Conservation (phyloP, 2,329 filamentous ascomycete genomes). For the Aspergillus ruber region DNA sequence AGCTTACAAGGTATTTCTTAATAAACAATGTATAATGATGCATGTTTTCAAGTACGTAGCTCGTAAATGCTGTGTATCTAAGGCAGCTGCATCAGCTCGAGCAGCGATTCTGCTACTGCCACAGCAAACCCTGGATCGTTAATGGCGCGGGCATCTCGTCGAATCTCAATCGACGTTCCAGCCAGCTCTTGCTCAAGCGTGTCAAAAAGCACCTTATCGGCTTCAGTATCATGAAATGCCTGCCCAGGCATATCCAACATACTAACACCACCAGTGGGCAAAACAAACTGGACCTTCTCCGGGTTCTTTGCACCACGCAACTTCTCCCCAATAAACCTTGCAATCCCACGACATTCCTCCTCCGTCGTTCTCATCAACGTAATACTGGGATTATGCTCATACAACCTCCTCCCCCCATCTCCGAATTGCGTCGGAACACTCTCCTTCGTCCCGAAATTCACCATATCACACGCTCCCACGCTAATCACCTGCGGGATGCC, state of each 20-base stretch:
- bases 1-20: conserved; percentile 12
- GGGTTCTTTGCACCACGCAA: conserved; percentile 39
- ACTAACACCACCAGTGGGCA: conserved; percentile 58
- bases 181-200: conserved; percentile 45
- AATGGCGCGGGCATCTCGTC: conserved; percentile 38
- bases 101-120: conserved; percentile 13
- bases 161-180: conserved; percentile 44
- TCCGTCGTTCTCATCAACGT: conserved; percentile 59
- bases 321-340: conserved; percentile 50
- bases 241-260: conserved; percentile 50
- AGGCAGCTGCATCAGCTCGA: conserved; percentile 12
- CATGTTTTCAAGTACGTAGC: background rate
- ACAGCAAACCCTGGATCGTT: conserved; percentile 27
- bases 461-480: conserved; percentile 54
- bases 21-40: conserved; percentile 2
- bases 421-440: conserved; percentile 53
- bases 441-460: conserved; percentile 55
- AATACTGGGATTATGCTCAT: conserved; percentile 60
- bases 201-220: conserved; percentile 43
- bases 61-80: background rate
- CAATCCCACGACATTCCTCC: conserved; percentile 54
- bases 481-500: conserved; percentile 55
- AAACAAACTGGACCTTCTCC: conserved; percentile 48
- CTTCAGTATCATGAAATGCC: conserved; percentile 48
- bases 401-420: conserved; percentile 35